Conservation (phyloP, 768 basidiomycete genomes). For the Flagelloscypha sp. region DNA sequence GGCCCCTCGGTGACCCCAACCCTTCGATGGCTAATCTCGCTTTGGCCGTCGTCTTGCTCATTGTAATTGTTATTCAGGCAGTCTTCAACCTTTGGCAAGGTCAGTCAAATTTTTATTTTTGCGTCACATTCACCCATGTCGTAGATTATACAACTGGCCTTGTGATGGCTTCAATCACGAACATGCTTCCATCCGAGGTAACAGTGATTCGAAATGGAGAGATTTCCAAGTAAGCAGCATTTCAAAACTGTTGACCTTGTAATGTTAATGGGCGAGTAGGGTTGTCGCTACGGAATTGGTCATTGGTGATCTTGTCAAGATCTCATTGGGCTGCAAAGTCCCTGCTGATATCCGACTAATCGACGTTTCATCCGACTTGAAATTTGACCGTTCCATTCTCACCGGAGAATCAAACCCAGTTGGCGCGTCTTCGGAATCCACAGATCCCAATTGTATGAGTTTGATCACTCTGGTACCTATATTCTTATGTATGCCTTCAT, state of each 20-base stretch:
- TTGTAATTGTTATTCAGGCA: conserved; percentile 30
- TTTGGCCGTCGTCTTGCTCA: conserved; percentile 46
- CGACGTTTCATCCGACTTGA: conserved; percentile 45
- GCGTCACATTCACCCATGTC: not conserved
- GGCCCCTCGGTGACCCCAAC: conserved; percentile 48
- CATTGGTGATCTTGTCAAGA: conserved; percentile 56
- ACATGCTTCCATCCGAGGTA: conserved; percentile 58
- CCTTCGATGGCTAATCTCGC: conserved; percentile 51
- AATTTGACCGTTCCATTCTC: conserved; percentile 57
- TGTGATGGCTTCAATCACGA: conserved; percentile 56
- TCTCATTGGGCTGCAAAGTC: conserved; percentile 58
- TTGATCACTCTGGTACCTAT: not conserved
- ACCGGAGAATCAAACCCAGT: conserved; percentile 47
- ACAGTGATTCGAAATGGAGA: conserved; percentile 48
- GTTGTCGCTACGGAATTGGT: conserved; percentile 56
- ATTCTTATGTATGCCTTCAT: conserved; percentile 16
- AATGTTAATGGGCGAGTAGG: conserved; percentile 22
- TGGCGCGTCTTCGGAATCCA: conserved; percentile 23
- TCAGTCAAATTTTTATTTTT: not conserved
- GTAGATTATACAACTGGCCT: conserved; percentile 46
- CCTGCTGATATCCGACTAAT: conserved; percentile 67
- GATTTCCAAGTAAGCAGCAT: conserved; percentile 16
- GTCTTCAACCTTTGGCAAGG: conserved; percentile 40
- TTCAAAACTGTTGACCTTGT: conserved; percentile 1
- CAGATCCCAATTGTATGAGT: conserved; percentile 25